Percentiles rank a stretch among this genome's conserved stretches.
Conservation (phyloP, 768 basidiomycete species). For the Cystofilobasidium capitatum region DNA sequence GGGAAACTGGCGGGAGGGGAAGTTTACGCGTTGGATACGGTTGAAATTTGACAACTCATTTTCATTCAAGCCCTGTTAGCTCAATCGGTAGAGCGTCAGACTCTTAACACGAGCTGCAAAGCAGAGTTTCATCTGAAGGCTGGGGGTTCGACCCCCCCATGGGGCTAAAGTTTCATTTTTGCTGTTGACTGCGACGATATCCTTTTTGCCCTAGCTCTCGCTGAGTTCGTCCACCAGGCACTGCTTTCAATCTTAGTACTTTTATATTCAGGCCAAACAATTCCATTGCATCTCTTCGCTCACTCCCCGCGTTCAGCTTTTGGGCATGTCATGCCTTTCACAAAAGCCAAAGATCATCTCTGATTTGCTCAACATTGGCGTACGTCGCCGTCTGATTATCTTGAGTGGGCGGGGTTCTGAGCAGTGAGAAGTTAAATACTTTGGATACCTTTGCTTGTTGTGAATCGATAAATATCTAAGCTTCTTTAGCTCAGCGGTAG, state of each 20-base stretch:
- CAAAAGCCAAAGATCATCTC: no score
- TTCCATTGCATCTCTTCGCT: no score
- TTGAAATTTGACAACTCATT: no score
- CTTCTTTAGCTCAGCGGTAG: slow-evolving; percentile 14
- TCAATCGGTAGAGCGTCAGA: slow-evolving; percentile 20
- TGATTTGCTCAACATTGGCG: no score
- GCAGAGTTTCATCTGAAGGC: slow-evolving; percentile 11
- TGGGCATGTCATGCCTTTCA: no score
- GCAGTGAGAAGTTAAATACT: background rate
- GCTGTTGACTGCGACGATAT: background rate
- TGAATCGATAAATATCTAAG: background rate
- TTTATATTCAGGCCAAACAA: background rate
- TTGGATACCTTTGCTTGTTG: background rate
- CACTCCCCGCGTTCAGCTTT: no score
- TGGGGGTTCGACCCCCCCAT: slow-evolving; percentile 18
- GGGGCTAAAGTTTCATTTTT: slow-evolving; percentile 9
- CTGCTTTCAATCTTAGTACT: background rate
- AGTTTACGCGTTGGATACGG: no score
- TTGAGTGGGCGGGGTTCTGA: no score
- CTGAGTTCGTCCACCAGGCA: background rate
- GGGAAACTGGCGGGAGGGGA: no score
- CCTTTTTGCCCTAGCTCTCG: background rate
- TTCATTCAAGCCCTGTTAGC: slow-evolving; percentile 16
- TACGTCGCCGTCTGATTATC: no score
- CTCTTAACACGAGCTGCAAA: background rate